Evolutionary conservation across 768 basidiomycete genomes (phyloP), one percentile per base, ranked within the genome.

Genomic region (Mycena epipterygia): DNA sequence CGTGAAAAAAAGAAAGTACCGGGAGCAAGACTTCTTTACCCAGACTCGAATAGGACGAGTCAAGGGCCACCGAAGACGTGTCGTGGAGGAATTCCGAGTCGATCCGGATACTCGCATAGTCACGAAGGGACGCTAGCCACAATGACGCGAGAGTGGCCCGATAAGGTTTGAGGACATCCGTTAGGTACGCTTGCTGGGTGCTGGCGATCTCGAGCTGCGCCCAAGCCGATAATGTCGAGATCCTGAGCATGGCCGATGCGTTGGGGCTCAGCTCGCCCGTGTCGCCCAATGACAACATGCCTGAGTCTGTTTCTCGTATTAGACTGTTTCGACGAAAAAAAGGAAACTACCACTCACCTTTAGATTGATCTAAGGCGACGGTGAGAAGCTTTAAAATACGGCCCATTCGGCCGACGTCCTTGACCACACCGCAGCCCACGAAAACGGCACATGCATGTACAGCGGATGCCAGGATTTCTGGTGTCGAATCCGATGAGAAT

Each of bases 181-280:
- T 82, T 13, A 99, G 86, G 78, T 98, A 98, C 2, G 79, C 74
- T 75, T 96, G 95, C 35, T 89, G 85, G 0, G 85, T 79, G 61
- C 93, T 91, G 3, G 97, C 91, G 5, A 95, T 88, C 76, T 95
- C 90, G 19, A 99, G 85, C 77, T 97, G 93, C 9, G 97, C 97
- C 97, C 97, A 99, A 1, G 97, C 97, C 1, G 96, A 94, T 41
- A 98, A 83, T 1, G 95, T 94, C 1, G 97, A 96, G 29, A 98
- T 93, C 61, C 95, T 89, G 56, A 99, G 82, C 95, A 98, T 97
- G 42, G 96, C 93, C 0, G 96, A 94, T 4, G 97, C 97, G 75
- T 98, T 99, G 5, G 97, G 94, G 68, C 95, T 95, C 14, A 97
- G 85, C 76, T 97, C 92, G 21, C 90, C 90, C 0, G 94, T 89